Evolutionary conservation across 176 grass and related monocot species (phyloP), one percentile per base, ranked within the genome.

Genomic region (Aegilops bicornis): DNA sequence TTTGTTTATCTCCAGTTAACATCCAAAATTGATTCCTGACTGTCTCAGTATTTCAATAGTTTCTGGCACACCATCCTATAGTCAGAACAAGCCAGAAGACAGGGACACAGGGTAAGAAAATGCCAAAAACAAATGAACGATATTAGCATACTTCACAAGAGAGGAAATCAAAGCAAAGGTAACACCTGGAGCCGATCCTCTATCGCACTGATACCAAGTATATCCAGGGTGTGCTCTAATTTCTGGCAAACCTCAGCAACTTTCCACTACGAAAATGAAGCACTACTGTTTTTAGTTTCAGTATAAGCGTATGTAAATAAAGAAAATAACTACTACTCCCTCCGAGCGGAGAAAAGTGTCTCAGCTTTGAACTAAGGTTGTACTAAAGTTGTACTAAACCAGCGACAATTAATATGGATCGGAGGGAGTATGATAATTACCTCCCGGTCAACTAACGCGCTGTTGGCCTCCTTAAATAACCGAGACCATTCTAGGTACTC

Each of bases 1-100:
- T 94, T 91, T 98, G 96, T 92, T 98, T 98, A 90, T 98, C 93
- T 16, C 96, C 96, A 40, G 96, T 98, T 80, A 98, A 88, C 96
- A 98, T 98, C 96, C 93, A 95, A 59, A 95, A 72, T 98, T 98
- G 69, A 98, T 98, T 92, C 96, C 96, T 83, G 96, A 92, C 62
- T 92, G 85, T 88, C 96, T 90, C n/a, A 98, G 88, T 88, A 90
- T 94, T 92, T 98, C 96, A 66, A 98, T 98, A 84, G 96, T 94
- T 89, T 98, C 91, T 63, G 96, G 96, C 24, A 98, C 96, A 63
- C 96, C 96, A 85, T 71, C 92, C 96, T 95, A 77, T 75, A 60
- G 68, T 88, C 47, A 75, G 29, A 79, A 42, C 80, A 77, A 83
- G 14, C 36, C 64, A 72, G 84, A 69, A 88, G 69, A 81, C 19